These are phyloP conservation scores for Trypanosomatidae sp. DNA, from an alignment of 208 protist genomes.

Conservation along the genomic window DNA sequence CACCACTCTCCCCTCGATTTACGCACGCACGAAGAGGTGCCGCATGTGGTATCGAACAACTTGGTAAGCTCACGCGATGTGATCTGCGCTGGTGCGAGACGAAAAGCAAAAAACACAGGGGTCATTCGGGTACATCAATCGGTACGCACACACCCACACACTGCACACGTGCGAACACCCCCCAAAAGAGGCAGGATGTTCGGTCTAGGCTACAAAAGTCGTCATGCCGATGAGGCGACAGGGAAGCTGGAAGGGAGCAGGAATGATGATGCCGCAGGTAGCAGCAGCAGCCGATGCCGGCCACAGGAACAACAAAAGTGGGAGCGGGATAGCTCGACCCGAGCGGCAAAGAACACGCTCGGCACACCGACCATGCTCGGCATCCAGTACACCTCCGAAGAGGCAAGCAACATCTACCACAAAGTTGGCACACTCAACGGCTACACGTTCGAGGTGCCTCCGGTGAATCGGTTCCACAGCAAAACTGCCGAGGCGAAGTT, in stretches of 20 bases:
- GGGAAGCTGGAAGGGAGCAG: not conserved
- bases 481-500: slow-evolving; percentile 76
- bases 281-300: not conserved
- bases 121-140: not conserved
- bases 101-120: not conserved
- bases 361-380: slow-evolving; percentile 68
- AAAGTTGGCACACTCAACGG: slow-evolving; percentile 67
- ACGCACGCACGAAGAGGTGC: not conserved
- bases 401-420: slow-evolving; percentile 70
- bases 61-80: not conserved
- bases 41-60: not conserved
- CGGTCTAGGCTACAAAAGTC: slow-evolving; percentile 16
- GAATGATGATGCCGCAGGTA: not conserved
- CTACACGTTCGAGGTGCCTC: slow-evolving; percentile 81
- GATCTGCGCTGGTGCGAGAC: not conserved
- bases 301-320: slow-evolving; percentile 6
- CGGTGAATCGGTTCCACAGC: slow-evolving; percentile 82
- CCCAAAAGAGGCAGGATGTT: slow-evolving; percentile 8
- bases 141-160: not conserved
- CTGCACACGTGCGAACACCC: not conserved
- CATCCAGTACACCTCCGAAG: slow-evolving; percentile 72
- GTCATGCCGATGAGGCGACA: slow-evolving; percentile 5
- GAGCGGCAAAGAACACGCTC: slow-evolving; percentile 17
- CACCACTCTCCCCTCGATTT: not conserved
- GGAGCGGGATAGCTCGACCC: slow-evolving; percentile 3